Evolutionary conservation across 495 filamentous ascomycete genomes (phyloP).

Genomic region (Aspergillus nanangensis): DNA sequence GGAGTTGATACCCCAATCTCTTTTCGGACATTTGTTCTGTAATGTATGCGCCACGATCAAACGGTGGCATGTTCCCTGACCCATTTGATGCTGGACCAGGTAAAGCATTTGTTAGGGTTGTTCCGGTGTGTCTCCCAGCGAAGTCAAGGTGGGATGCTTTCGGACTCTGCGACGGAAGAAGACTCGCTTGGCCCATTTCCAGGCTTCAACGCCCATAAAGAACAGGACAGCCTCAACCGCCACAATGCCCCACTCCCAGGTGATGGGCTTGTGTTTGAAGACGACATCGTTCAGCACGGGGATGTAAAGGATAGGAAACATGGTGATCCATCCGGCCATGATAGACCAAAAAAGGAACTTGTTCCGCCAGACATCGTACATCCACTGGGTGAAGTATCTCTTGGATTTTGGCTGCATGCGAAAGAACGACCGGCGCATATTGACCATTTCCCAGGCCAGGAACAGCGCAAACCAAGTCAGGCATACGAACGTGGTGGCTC

Average conservation of each 20-base stretch:
- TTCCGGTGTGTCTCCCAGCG: not conserved
- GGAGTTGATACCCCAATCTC: not conserved
- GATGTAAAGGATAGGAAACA: slow-evolving; percentile 64
- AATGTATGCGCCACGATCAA: not conserved
- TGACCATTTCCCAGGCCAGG: slow-evolving; percentile 51
- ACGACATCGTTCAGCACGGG: slow-evolving; percentile 58
- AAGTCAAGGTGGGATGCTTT: not conserved
- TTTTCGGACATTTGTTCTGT: not conserved
- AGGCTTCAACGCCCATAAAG: slow-evolving; percentile 54
- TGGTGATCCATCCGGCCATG: slow-evolving; percentile 56
- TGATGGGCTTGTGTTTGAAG: slow-evolving; percentile 61
- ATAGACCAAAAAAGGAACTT: slow-evolving; percentile 64
- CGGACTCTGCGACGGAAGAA: slow-evolving; percentile 23
- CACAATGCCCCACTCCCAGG: slow-evolving; percentile 63
- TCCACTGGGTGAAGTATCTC: slow-evolving; percentile 46
- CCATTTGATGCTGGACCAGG: slow-evolving; percentile 9
- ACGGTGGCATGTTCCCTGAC: slow-evolving; percentile 3
- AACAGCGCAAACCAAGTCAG: not conserved
- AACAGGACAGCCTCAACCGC: slow-evolving; percentile 50
- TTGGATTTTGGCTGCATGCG: slow-evolving; percentile 50
- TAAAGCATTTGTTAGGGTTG: slow-evolving; percentile 19
- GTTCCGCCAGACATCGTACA: slow-evolving; percentile 59
- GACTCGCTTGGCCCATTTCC: slow-evolving; percentile 57
- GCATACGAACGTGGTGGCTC: not conserved
- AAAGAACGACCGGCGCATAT: slow-evolving; percentile 60